phyloP scores from a whole-genome alignment of 1,284 basidiomycete species.

The Moesziomyces parantarcticus region DNA sequence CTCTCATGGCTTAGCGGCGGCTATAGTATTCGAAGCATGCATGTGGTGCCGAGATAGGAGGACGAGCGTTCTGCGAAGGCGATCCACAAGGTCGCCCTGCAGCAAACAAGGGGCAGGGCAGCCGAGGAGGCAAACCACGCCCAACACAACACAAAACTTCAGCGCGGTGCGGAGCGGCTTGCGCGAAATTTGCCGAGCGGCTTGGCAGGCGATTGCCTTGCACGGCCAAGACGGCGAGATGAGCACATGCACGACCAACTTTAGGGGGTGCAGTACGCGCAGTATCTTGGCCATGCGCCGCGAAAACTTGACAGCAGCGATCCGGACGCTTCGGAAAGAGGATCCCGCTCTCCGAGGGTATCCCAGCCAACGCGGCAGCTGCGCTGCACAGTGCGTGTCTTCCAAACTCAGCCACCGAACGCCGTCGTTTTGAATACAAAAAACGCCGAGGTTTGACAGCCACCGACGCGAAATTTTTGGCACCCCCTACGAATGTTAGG shows the following conservation, averaged over 20 bases:
- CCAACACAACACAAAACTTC: no score
- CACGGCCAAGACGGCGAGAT: no score
- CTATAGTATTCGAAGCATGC: no score
- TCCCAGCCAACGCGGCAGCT: background rate
- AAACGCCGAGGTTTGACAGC: background rate
- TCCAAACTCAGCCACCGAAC: background rate
- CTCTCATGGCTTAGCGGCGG: no score
- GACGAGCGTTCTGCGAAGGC: background rate
- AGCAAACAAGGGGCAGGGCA: background rate
- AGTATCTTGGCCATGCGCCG: background rate
- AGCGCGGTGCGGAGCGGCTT: background rate
- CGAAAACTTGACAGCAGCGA: no score
- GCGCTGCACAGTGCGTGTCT: background rate
- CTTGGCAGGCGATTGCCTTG: constrained; percentile 10
- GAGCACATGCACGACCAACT: no score
- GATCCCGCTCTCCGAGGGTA: background rate
- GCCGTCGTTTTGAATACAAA: background rate
- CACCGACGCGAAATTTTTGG: background rate
- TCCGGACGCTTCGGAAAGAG: background rate
- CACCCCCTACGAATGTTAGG: no score
- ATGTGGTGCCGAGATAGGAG: background rate
- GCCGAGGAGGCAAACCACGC: background rate
- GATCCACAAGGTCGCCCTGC: background rate
- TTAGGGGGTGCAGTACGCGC: no score
- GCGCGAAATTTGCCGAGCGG: constrained; percentile 18